phyloP scores from a whole-genome alignment of 2,329 filamentous ascomycete genomes.

The Diaporthe eres region DNA sequence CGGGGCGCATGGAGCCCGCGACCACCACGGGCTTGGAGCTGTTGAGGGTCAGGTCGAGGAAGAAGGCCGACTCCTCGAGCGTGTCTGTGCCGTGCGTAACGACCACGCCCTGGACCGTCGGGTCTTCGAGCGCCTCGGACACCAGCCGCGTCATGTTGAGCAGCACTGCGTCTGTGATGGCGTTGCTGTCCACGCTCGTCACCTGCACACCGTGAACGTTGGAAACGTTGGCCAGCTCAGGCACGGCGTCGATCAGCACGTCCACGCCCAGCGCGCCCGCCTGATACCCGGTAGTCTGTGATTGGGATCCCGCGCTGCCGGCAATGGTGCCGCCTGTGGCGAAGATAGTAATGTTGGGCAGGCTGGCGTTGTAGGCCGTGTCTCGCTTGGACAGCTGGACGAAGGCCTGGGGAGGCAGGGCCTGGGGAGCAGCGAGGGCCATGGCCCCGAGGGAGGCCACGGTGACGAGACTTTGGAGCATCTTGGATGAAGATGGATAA shows the following conservation, averaged over 20 bases:
- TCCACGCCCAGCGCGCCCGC: constrained; percentile 62
- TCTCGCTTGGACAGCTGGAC: constrained; percentile 31
- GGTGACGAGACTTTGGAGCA: constrained; percentile 9
- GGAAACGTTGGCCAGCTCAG: constrained; percentile 66
- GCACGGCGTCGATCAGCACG: constrained; percentile 67
- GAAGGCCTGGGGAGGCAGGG: constrained; percentile 17
- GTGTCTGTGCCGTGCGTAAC: constrained; percentile 78
- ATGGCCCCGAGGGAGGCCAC: constrained; percentile 18
- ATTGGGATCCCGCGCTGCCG: constrained; percentile 61
- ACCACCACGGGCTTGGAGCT: constrained; percentile 71
- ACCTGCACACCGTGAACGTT: constrained; percentile 69
- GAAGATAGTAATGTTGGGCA: constrained; percentile 71
- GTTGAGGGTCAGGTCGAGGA: constrained; percentile 70
- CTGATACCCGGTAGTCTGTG: constrained; percentile 60
- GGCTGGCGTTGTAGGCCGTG: constrained; percentile 44
- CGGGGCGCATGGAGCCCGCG: constrained; percentile 74
- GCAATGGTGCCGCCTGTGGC: constrained; percentile 73
- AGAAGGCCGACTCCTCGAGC: constrained; percentile 75
- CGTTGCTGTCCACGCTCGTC: constrained; percentile 61
- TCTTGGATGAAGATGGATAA: background rate
- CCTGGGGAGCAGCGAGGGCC: constrained; percentile 11
- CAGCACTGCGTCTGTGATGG: constrained; percentile 64
- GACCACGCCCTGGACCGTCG: constrained; percentile 64
- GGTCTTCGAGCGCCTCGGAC: constrained; percentile 60
- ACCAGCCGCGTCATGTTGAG: constrained; percentile 63